These are phyloP conservation scores for Aspergillus japonicus DNA, from an alignment of 2,329 filamentous ascomycete species.

Conservation along the genomic window DNA sequence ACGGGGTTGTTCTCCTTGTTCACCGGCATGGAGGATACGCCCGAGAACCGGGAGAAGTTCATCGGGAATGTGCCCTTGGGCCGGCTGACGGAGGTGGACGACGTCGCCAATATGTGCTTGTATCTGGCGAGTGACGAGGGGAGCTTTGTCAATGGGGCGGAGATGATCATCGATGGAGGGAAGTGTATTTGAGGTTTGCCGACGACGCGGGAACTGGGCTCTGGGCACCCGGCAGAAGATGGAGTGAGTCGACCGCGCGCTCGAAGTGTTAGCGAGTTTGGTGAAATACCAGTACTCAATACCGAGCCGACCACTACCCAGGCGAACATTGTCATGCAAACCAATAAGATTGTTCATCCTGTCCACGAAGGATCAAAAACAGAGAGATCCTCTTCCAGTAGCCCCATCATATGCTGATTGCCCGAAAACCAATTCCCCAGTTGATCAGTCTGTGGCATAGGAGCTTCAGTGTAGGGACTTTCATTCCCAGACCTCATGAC, in stretches of 20 bases:
- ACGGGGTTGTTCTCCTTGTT: conserved; percentile 60
- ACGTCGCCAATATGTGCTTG: conserved; percentile 69
- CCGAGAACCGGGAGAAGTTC: conserved; percentile 47
- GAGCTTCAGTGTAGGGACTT: conserved; percentile 4
- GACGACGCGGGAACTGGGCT: neutral
- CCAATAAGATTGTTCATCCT: neutral
- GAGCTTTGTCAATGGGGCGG: conserved; percentile 69
- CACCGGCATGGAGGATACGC: conserved; percentile 44
- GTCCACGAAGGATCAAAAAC: conserved; percentile 25
- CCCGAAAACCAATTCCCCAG: conserved; percentile 67
- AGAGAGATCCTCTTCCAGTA: conserved; percentile 61
- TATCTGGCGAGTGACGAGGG: conserved; percentile 72
- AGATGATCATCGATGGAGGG: conserved; percentile 64
- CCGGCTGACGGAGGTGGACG: conserved; percentile 48
- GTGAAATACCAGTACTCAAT: neutral
- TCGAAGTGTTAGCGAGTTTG: neutral
- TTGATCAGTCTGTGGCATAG: conserved; percentile 33
- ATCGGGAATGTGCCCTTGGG: conserved; percentile 46
- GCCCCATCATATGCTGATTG: conserved; percentile 63
- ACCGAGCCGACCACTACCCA: neutral
- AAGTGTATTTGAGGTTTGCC: conserved; percentile 36
- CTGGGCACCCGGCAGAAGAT: neutral
- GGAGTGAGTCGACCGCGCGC: neutral
- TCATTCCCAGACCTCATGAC: conserved; percentile 18
- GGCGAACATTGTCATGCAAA: too few species aligned